Conservation (phyloP, 208 protist genomes). For the Acanthamoeba sp. region DNA sequence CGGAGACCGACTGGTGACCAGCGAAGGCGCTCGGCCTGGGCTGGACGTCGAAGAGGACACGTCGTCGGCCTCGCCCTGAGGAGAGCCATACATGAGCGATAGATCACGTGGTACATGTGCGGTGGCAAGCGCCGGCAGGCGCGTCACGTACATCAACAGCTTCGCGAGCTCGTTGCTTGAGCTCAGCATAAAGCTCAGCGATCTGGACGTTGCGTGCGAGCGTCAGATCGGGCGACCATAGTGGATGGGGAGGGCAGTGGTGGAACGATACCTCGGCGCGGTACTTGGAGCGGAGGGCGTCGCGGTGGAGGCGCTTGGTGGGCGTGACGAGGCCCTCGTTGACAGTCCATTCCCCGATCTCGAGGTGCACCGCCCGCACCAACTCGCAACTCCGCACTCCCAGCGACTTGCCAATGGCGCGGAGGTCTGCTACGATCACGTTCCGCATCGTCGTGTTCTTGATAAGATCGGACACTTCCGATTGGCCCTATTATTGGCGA, state of each 20-base stretch:
- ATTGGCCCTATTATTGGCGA: not conserved
- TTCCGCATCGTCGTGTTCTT: conserved; percentile 24
- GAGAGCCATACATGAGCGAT: not conserved
- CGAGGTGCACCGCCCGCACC: conserved; percentile 66
- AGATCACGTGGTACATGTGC: not conserved
- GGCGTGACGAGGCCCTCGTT: conserved; percentile 63
- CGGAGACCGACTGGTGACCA: not conserved
- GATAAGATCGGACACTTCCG: not conserved
- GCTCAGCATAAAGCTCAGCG: conserved; percentile 19
- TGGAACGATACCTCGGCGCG: not conserved
- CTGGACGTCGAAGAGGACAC: not conserved
- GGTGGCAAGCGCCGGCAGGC: not conserved
- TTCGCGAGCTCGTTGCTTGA: conserved; percentile 15
- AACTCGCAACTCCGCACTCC: conserved; percentile 19
- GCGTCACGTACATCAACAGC: not conserved
- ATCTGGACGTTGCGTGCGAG: not conserved
- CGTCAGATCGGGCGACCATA: not conserved
- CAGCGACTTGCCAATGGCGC: conserved; percentile 17
- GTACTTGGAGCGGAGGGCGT: not conserved
- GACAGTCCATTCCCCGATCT: conserved; percentile 58
- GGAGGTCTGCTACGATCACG: conserved; percentile 52
- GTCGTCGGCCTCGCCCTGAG: no score
- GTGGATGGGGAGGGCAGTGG: no score
- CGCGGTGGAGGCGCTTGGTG: not conserved
- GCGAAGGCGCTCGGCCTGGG: no score